Evolutionary conservation across 2,329 filamentous ascomycete genomes (phyloP).

Genomic region (Diplodia seriata): DNA sequence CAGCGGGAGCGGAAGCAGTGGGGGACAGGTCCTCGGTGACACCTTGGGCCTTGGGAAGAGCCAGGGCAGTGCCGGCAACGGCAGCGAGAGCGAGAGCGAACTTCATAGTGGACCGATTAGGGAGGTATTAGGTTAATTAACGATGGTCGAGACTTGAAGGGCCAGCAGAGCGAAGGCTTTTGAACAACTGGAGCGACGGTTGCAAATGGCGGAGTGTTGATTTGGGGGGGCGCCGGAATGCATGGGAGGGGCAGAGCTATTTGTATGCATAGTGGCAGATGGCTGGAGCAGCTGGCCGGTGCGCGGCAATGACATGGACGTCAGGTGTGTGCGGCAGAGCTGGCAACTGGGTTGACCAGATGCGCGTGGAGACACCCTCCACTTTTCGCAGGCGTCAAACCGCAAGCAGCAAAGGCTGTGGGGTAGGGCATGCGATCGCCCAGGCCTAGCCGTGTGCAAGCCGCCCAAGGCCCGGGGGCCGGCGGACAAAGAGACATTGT

Average conservation of each 20-base stretch:
- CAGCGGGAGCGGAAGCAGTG: conserved; percentile 55
- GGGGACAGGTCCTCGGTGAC: conserved; percentile 52
- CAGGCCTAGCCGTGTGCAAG: conserved; percentile 26
- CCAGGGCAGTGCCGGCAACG: conserved; percentile 42
- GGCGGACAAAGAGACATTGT: conserved; percentile 32
- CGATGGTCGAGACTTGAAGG: conserved; percentile 11
- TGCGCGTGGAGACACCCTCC: conserved; percentile 24
- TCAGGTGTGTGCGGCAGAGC: neutral
- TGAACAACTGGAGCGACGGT: conserved; percentile 22
- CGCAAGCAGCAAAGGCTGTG: conserved; percentile 31
- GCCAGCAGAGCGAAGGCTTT: conserved; percentile 12
- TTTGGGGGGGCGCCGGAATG: conserved; percentile 17
- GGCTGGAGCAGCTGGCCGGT: conserved; percentile 25
- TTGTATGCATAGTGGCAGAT: conserved; percentile 29
- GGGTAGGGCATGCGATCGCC: conserved; percentile 28
- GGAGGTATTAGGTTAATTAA: conserved; percentile 14
- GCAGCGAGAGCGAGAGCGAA: conserved; percentile 41
- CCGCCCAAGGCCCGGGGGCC: conserved; percentile 9
- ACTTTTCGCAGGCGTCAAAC: conserved; percentile 24
- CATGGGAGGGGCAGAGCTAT: conserved; percentile 25
- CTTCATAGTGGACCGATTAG: conserved; percentile 42
- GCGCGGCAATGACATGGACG: conserved; percentile 13
- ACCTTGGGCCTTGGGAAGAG: conserved; percentile 41
- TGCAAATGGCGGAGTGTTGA: conserved; percentile 4
- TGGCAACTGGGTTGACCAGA: conserved; percentile 25